phyloP scores from a whole-genome alignment of 169 alveolate species.

The Cryptosporidium sp. region DNA sequence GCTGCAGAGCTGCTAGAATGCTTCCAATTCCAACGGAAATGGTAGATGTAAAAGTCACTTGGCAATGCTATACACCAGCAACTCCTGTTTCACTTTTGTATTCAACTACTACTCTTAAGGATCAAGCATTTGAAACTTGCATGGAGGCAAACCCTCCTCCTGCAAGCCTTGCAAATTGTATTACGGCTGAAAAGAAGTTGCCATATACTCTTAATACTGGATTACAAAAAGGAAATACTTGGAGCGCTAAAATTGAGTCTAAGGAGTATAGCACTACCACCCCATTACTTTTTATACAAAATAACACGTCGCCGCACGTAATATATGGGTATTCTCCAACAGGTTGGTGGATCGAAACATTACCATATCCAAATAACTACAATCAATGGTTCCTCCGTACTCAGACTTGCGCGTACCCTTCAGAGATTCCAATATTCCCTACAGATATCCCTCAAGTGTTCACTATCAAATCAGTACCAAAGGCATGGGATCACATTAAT shows the following conservation, averaged over 20 bases:
- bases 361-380: conserved; percentile 67
- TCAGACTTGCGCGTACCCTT: conserved; percentile 54
- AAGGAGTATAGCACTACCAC: conserved; percentile 30
- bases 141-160: conserved; percentile 32
- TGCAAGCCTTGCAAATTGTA: conserved; percentile 31
- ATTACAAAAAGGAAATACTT: background rate
- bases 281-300: conserved; percentile 59
- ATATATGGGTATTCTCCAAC: conserved; percentile 67
- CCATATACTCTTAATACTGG: conserved; percentile 46
- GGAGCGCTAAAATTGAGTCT: conserved; percentile 32
- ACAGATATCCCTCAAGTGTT: conserved; percentile 57
- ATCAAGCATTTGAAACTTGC: conserved; percentile 43
- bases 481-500: conserved; percentile 55
- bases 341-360: conserved; percentile 73
- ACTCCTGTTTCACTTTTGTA: conserved; percentile 65
- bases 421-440: conserved; percentile 71
- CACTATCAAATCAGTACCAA: conserved; percentile 41
- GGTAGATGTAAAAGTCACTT: conserved; percentile 30
- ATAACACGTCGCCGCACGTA: conserved; percentile 56
- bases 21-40: conserved; percentile 66
- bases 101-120: conserved; percentile 60
- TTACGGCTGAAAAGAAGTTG: conserved; percentile 15
- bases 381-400: conserved; percentile 62
- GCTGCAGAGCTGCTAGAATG: conserved; percentile 75
- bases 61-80: conserved; percentile 69